Percentiles rank a stretch among this genome's conserved stretches.
phyloP scores from a whole-genome alignment of 2,329 filamentous ascomycete species.

The Fusarium sarcochroum region DNA sequence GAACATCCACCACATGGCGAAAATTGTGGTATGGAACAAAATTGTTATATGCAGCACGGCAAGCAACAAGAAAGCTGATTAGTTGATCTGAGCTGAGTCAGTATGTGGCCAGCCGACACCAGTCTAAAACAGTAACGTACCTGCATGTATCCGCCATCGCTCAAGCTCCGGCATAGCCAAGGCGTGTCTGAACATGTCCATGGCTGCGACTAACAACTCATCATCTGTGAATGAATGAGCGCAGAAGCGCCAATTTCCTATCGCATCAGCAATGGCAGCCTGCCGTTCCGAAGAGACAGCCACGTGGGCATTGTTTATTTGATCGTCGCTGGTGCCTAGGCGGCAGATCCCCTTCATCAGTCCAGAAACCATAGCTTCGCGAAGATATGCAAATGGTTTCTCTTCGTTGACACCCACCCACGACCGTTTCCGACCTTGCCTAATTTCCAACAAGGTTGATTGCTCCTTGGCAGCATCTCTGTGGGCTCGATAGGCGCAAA shows the following conservation, averaged over 20 bases:
- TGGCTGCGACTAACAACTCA: conserved; percentile 87
- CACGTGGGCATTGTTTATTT: conserved; percentile 75
- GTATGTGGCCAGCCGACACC: conserved; percentile 45
- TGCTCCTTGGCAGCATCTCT: conserved; percentile 82
- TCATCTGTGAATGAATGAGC: conserved; percentile 93
- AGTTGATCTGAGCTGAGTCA: conserved; percentile 77
- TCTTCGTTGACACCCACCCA: conserved; percentile 92
- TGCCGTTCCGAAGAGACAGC: conserved; percentile 76
- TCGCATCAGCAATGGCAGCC: conserved; percentile 73
- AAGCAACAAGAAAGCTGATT: conserved; percentile 87
- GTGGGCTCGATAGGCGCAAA: conserved; percentile 87
- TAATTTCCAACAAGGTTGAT: conserved; percentile 77
- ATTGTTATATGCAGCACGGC: conserved; percentile 93
- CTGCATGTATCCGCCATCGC: conserved; percentile 82
- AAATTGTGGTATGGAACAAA: conserved; percentile 99
- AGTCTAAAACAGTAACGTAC: conserved; percentile 64
- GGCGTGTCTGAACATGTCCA: conserved; percentile 91
- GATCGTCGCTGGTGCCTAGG: conserved; percentile 72
- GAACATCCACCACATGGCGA: conserved; percentile 94
- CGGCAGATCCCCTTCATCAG: conserved; percentile 93
- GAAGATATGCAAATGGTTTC: conserved; percentile 88
- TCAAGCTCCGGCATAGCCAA: conserved; percentile 85
- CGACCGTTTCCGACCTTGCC: conserved; percentile 84
- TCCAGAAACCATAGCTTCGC: conserved; percentile 93
- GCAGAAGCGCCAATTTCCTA: conserved; percentile 89